Conservation (phyloP, 2,329 filamentous ascomycete species). For the Exophiala sp. region DNA sequence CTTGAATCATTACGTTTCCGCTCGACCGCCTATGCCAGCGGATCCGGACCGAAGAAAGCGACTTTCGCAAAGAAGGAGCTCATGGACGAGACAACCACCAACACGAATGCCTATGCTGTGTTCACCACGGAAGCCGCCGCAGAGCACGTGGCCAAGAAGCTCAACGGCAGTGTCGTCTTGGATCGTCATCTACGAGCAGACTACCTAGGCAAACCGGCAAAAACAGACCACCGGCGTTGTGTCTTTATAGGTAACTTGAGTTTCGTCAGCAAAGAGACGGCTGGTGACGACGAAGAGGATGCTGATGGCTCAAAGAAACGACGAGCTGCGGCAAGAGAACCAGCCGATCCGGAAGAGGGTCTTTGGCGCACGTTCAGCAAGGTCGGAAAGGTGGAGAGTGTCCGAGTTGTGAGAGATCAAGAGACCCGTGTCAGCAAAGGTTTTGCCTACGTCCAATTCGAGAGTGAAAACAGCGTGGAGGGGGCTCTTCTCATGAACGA, state of each 20-base stretch:
- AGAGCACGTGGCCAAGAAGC: constrained; percentile 64
- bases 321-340: constrained; percentile 63
- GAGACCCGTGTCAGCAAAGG: constrained; percentile 92
- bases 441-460: constrained; percentile 95
- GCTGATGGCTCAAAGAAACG: constrained; percentile 63
- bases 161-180: constrained; percentile 80
- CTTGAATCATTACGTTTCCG: constrained; percentile 91
- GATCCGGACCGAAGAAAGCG: constrained; percentile 81
- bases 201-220: constrained; percentile 78
- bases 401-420: constrained; percentile 82
- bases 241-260: constrained; percentile 95
- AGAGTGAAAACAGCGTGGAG: constrained; percentile 82
- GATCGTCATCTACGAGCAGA: constrained; percentile 87
- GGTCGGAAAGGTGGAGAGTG: constrained; percentile 80
- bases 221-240: constrained; percentile 78
- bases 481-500: constrained; percentile 80
- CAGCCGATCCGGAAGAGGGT: constrained; percentile 86
- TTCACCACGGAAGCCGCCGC: constrained; percentile 72
- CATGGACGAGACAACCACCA: constrained; percentile 85
- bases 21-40: constrained; percentile 76
- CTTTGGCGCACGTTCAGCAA: constrained; percentile 75
- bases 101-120: constrained; percentile 89
- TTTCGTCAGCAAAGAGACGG: constrained; percentile 87
- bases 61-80: constrained; percentile 85
- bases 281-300: constrained; percentile 51